Evolutionary conservation across 768 basidiomycete genomes (phyloP).

Genomic region (Coprinopsis strossmayeri): DNA sequence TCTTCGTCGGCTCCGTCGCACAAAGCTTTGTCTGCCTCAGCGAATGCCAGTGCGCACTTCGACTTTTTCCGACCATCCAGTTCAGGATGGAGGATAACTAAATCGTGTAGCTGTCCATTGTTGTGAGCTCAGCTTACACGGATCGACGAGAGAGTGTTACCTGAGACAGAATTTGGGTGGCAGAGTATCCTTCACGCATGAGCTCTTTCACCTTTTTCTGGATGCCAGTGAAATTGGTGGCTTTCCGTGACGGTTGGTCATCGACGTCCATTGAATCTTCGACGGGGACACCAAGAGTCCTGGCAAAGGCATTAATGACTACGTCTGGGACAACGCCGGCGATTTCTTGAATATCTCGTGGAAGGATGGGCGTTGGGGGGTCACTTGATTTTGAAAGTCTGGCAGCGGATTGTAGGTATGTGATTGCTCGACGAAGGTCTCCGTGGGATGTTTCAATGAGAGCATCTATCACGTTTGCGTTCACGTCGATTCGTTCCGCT

Average conservation of each 20-base stretch:
- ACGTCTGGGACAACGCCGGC: slow-evolving; percentile 86
- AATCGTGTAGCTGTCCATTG: slow-evolving; percentile 72
- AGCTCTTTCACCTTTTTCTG: slow-evolving; percentile 67
- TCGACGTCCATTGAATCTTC: slow-evolving; percentile 48
- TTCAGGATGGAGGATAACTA: slow-evolving; percentile 77
- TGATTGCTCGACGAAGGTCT: slow-evolving; percentile 94
- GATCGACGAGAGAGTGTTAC: too few relatives aligned
- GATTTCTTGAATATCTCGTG: slow-evolving; percentile 88
- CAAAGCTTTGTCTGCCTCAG: slow-evolving; percentile 92
- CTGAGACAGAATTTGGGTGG: slow-evolving; percentile 83
- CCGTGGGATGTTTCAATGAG: slow-evolving; percentile 81
- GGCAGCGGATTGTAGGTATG: slow-evolving; percentile 93
- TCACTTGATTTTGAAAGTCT: slow-evolving; percentile 71
- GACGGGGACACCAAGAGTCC: slow-evolving; percentile 66
- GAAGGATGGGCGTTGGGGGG: slow-evolving; percentile 69
- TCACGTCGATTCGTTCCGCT: slow-evolving; percentile 60
- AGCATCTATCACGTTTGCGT: slow-evolving; percentile 54
- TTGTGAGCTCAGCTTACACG: not conserved
- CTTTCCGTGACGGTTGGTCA: slow-evolving; percentile 25
- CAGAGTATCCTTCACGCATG: slow-evolving; percentile 88
- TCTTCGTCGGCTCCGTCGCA: slow-evolving; percentile 98
- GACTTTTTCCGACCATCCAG: slow-evolving; percentile 79
- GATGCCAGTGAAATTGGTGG: slow-evolving; percentile 52
- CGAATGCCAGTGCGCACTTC: slow-evolving; percentile 73
- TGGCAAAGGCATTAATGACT: slow-evolving; percentile 64